phyloP scores from a whole-genome alignment of 768 basidiomycete species.

The Pholiota microspora region DNA sequence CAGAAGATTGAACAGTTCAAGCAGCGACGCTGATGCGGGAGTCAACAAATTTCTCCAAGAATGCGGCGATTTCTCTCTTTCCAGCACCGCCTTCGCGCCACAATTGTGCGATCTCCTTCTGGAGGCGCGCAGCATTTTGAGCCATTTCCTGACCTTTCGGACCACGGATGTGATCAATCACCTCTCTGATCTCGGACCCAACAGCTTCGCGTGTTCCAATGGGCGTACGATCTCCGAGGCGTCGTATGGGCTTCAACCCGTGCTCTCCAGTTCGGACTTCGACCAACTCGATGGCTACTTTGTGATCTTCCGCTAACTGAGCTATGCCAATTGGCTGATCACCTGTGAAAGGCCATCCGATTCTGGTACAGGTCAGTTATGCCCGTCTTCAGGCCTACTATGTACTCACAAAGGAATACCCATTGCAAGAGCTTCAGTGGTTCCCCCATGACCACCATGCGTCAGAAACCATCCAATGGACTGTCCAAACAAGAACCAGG shows the following conservation, averaged over 20 bases:
- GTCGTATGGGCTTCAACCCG: constrained; percentile 11
- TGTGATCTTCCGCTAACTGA: constrained; percentile 6
- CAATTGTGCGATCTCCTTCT: neutral
- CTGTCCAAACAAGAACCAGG: constrained; percentile 9
- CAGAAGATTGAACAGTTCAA: no score
- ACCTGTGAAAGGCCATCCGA: constrained; percentile 3
- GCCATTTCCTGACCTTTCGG: neutral
- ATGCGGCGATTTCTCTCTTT: neutral
- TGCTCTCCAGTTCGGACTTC: constrained; percentile 14
- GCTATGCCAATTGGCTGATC: constrained; percentile 7
- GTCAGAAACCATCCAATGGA: constrained; percentile 11
- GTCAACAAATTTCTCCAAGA: constrained; percentile 4
- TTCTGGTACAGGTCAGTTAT: neutral
- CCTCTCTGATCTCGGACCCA: constrained; percentile 5
- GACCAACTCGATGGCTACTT: constrained; percentile 13
- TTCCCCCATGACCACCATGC: constrained; percentile 7
- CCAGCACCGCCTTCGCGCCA: constrained; percentile 5
- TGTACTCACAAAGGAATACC: constrained; percentile 9
- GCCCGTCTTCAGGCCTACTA: neutral
- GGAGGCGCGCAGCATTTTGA: constrained; percentile 1
- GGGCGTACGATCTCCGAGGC: constrained; percentile 2
- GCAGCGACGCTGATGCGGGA: no score
- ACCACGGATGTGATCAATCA: neutral
- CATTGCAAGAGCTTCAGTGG: constrained; percentile 6
- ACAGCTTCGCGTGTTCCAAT: constrained; percentile 15